These are phyloP conservation scores for Thraustotheca clavata DNA, from an alignment of 352 stramenopile genomes.

Conservation along the genomic window DNA sequence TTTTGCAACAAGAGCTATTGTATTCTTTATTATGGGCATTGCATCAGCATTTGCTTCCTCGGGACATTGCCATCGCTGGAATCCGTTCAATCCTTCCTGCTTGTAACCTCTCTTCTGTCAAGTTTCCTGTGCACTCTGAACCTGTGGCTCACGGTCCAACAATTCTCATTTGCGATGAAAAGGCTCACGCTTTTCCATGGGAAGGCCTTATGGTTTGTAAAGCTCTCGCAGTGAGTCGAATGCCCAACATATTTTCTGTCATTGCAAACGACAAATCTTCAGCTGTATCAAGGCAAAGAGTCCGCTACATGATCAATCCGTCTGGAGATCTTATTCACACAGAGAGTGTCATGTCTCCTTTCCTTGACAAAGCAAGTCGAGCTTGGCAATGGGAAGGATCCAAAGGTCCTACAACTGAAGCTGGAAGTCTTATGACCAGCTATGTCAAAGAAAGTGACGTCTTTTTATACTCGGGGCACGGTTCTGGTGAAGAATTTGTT, in stretches of 20 bases:
- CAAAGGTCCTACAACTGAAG: conserved; percentile 22
- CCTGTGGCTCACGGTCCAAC: conserved; percentile 19
- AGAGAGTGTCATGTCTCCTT: conserved; percentile 35
- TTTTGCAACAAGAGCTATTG: neutral
- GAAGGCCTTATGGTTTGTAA: conserved; percentile 59
- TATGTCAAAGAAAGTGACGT: conserved; percentile 43
- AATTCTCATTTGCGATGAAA: conserved; percentile 57
- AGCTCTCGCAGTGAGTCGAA: conserved; percentile 43
- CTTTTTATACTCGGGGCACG: conserved; percentile 97
- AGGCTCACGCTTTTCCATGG: conserved; percentile 70
- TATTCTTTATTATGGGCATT: neutral
- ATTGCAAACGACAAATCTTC: neutral
- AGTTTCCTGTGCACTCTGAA: neutral
- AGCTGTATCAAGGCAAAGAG: conserved; percentile 26
- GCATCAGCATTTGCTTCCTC: neutral
- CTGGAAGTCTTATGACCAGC: neutral
- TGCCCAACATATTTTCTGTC: conserved; percentile 30
- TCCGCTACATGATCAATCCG: conserved; percentile 67
- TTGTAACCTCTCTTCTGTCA: neutral
- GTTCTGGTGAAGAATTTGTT: conserved; percentile 90
- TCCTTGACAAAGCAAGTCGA: conserved; percentile 31
- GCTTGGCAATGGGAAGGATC: conserved; percentile 46
- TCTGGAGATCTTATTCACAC: conserved; percentile 61
- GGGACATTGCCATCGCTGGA: neutral
- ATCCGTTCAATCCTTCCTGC: neutral